Percentiles rank a stretch among this genome's conserved stretches.
phyloP scores from a whole-genome alignment of 2,329 filamentous ascomycete species.

The Fonsecaea multimorphosa region DNA sequence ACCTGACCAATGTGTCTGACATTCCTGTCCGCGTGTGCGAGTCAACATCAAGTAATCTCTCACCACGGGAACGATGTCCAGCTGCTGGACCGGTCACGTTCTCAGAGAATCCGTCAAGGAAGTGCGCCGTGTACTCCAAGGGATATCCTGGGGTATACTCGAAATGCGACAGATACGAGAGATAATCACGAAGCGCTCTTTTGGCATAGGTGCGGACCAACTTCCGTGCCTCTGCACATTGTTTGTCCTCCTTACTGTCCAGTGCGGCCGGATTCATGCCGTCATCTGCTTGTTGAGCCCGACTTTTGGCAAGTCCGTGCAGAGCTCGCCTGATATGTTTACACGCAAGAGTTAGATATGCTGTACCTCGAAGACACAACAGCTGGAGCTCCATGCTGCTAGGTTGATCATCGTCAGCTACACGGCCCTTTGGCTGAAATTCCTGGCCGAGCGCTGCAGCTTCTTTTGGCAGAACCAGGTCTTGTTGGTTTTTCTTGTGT shows the following conservation, averaged over 20 bases:
- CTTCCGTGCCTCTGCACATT: slow-evolving; percentile 67
- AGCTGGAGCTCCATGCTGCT: slow-evolving; percentile 76
- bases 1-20: slow-evolving; percentile 34
- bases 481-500: slow-evolving; percentile 58
- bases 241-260: slow-evolving; percentile 41
- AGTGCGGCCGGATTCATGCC: slow-evolving; percentile 45
- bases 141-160: slow-evolving; percentile 79
- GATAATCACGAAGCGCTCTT: slow-evolving; percentile 75
- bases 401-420: slow-evolving; percentile 71
- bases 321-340: slow-evolving; percentile 66
- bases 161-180: slow-evolving; percentile 72
- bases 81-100: slow-evolving; percentile 65
- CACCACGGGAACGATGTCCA: slow-evolving; percentile 44
- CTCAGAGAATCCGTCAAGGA: slow-evolving; percentile 61
- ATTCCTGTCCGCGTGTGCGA: slow-evolving; percentile 41
- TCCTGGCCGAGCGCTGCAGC: slow-evolving; percentile 46
- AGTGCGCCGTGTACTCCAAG: slow-evolving; percentile 59
- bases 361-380: slow-evolving; percentile 75
- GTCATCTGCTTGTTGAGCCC: slow-evolving; percentile 35
- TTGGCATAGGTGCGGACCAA: slow-evolving; percentile 76
- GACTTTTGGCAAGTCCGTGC: slow-evolving; percentile 46
- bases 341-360: slow-evolving; percentile 74
- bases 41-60: slow-evolving; percentile 38
- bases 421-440: slow-evolving; percentile 58
- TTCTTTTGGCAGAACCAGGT: slow-evolving; percentile 56